Percentiles rank a stretch among this genome's conserved stretches.
Evolutionary conservation across 768 basidiomycete species (phyloP).

Genomic region (Panaeolus cyanescens): DNA sequence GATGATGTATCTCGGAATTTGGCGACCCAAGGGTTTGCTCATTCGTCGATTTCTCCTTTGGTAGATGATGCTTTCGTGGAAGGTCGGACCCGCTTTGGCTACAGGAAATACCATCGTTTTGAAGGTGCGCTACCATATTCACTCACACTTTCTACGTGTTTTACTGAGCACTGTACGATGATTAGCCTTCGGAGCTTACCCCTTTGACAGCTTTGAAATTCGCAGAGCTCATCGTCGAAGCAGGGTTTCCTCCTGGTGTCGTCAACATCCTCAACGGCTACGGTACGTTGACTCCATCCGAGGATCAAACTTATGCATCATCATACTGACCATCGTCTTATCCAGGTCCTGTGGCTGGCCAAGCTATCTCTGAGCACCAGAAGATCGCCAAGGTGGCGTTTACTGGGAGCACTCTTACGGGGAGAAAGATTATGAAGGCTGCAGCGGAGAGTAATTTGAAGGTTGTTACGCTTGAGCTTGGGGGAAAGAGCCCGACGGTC

Average conservation of each 20-base stretch:
- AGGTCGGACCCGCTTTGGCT: slow-evolving; percentile 75
- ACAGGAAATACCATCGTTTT: slow-evolving; percentile 73
- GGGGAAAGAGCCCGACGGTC: slow-evolving; percentile 65
- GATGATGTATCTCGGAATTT: neutral
- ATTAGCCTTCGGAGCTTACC: slow-evolving; percentile 68
- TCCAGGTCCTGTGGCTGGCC: slow-evolving; percentile 53
- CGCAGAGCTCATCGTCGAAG: slow-evolving; percentile 56
- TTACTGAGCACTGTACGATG: neutral
- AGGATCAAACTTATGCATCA: no score
- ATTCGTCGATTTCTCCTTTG: no score
- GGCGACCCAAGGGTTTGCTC: no score
- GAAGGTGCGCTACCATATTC: slow-evolving; percentile 50
- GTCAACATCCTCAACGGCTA: slow-evolving; percentile 73
- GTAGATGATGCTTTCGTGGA: slow-evolving; percentile 75
- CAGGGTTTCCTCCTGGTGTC: slow-evolving; percentile 79
- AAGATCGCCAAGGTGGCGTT: slow-evolving; percentile 74
- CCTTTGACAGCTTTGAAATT: slow-evolving; percentile 64
- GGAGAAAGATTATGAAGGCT: slow-evolving; percentile 71
- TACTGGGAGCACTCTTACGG: slow-evolving; percentile 75
- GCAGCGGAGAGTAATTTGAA: slow-evolving; percentile 76
- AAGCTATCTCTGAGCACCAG: slow-evolving; percentile 66
- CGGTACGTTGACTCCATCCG: no score
- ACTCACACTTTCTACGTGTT: no score
- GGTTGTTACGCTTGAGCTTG: slow-evolving; percentile 72
- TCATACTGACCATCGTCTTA: neutral